These are phyloP conservation scores for Didymella lethalis DNA, from an alignment of 2,329 filamentous ascomycete species.

Conservation along the genomic window DNA sequence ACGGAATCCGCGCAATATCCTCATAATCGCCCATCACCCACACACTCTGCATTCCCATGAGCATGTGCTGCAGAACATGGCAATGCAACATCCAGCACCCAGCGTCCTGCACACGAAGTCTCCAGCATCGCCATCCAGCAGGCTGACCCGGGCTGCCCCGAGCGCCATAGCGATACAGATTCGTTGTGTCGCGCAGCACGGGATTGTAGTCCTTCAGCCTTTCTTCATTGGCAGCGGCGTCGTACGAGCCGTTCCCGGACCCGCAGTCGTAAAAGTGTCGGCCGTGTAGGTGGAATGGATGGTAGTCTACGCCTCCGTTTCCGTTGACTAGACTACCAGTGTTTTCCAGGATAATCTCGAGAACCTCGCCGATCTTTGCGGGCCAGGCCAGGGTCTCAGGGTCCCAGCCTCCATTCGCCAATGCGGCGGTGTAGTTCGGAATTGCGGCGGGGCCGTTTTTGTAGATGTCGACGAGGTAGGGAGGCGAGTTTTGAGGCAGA, in stretches of 20 bases:
- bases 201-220: conserved; percentile 49
- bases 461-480: conserved; percentile 64
- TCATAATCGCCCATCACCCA: conserved; percentile 57
- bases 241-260: conserved; percentile 62
- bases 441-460: conserved; percentile 54
- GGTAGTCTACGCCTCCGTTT: conserved; percentile 43
- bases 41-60: conserved; percentile 62
- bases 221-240: conserved; percentile 59
- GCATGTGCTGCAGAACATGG: conserved; percentile 65
- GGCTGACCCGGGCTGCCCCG: conserved; percentile 53
- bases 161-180: conserved; percentile 63
- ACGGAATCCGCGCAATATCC: conserved; percentile 49
- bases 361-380: conserved; percentile 63
- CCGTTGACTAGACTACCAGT: conserved; percentile 27
- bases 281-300: conserved; percentile 66
- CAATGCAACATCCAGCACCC: conserved; percentile 69
- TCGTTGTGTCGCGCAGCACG: conserved; percentile 58
- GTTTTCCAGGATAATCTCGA: conserved; percentile 62
- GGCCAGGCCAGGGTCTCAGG: conserved; percentile 61
- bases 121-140: conserved; percentile 68
- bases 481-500: conserved; percentile 33
- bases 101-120: conserved; percentile 56
- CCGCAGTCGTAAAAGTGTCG: conserved; percentile 64
- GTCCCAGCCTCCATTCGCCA: conserved; percentile 63
- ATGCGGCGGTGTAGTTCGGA: conserved; percentile 62